phyloP scores from a whole-genome alignment of 805 yeast species.

The Wickerhamiella occidentalis region DNA sequence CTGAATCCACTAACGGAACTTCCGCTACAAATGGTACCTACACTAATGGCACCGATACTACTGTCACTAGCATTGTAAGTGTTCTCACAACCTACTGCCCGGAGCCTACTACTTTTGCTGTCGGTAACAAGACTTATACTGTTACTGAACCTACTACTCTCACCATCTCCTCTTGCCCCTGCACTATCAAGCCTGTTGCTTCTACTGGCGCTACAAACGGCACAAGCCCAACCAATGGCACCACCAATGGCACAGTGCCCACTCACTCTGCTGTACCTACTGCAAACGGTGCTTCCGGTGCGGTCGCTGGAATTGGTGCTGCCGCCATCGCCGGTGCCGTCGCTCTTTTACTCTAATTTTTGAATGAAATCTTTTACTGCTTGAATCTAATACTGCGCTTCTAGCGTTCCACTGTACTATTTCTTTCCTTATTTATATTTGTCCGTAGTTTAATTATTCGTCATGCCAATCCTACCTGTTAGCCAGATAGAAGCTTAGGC shows the following conservation, averaged over 20 bases:
- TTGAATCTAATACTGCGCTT: not conserved
- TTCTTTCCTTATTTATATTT: not conserved
- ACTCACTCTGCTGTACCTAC: conserved; percentile 24
- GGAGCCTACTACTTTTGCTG: conserved; percentile 49
- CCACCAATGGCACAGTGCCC: conserved; percentile 8
- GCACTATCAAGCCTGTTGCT: conserved; percentile 42
- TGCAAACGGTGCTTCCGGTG: conserved; percentile 26
- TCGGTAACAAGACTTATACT: conserved; percentile 58
- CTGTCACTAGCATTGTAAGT: conserved; percentile 9
- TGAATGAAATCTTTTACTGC: not conserved
- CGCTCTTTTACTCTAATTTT: not conserved
- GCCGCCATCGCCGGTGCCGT: conserved; percentile 6
- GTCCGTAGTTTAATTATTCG: too few species aligned
- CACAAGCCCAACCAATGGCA: not conserved
- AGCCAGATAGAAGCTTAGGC: too few species aligned
- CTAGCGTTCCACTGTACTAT: not conserved
- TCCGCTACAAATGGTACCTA: not conserved
- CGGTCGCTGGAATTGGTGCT: conserved; percentile 7
- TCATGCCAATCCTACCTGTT: too few species aligned
- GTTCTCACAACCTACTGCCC: conserved; percentile 39
- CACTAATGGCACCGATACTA: conserved; percentile 1
- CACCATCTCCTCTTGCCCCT: conserved; percentile 79
- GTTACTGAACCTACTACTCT: conserved; percentile 70
- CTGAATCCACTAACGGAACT: not conserved
- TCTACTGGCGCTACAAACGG: not conserved